Conservation (phyloP, 1,139 yeast genomes). For the Candida sp. region DNA sequence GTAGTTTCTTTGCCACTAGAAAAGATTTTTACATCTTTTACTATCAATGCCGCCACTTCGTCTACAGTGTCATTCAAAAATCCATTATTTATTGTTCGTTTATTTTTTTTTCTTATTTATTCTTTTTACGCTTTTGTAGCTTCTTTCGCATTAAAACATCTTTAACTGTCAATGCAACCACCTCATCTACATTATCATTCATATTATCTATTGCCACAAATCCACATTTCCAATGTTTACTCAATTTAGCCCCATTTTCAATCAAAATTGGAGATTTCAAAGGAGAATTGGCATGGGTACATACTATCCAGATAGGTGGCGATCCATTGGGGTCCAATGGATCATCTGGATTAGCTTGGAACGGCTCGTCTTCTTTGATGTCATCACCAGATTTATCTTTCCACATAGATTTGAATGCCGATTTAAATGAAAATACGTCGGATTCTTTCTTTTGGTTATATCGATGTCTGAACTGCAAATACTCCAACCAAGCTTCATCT, state of each 20-base stretch:
- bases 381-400: conserved; percentile 27
- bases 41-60: too few relatives aligned
- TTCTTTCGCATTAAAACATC: conserved; percentile 51
- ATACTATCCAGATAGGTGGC: conserved; percentile 67
- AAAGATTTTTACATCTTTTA: too few relatives aligned
- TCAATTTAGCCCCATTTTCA: conserved; percentile 53
- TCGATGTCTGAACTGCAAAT: conserved; percentile 44
- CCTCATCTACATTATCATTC: conserved; percentile 50
- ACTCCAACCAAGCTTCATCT: conserved; percentile 74
- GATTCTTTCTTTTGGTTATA: conserved; percentile 66
- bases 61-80: too few relatives aligned
- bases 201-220: conserved; percentile 56
- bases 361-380: conserved; percentile 13
- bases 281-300: conserved; percentile 56
- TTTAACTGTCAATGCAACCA: conserved; percentile 52
- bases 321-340: conserved; percentile 49
- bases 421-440: conserved; percentile 59
- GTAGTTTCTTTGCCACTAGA: too few relatives aligned
- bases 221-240: conserved; percentile 60
- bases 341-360: conserved; percentile 28
- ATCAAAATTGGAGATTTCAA: conserved; percentile 57
- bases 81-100: too few relatives aligned
- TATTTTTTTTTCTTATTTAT: neutral
- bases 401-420: conserved; percentile 59
- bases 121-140: conserved; percentile 10